These are phyloP conservation scores for Starmerella cellae DNA, from an alignment of 805 yeast species.

Conservation along the genomic window DNA sequence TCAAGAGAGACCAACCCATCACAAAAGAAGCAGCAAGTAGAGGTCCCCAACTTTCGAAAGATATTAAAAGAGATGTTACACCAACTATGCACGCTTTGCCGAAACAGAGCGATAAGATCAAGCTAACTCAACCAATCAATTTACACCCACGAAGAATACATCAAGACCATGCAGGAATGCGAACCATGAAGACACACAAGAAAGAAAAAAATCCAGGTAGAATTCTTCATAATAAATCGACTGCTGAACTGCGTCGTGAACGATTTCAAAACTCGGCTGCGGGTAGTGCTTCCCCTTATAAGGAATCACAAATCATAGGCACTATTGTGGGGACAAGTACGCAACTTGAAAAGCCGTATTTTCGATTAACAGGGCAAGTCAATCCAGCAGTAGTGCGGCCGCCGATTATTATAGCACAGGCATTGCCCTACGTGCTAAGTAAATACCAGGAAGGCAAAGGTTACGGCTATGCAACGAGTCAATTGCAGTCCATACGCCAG, in stretches of 20 bases:
- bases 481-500: constrained; percentile 82
- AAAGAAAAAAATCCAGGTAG: neutral
- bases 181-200: neutral
- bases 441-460: constrained; percentile 40
- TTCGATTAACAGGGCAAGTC: constrained; percentile 82
- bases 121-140: neutral
- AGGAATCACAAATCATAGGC: constrained; percentile 10
- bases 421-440: constrained; percentile 41
- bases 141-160: no score
- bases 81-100: neutral
- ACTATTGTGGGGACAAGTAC: constrained; percentile 50
- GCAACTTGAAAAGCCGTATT: constrained; percentile 59
- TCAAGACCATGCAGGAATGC: neutral
- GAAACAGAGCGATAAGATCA: neutral
- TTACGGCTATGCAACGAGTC: constrained; percentile 74
- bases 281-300: constrained; percentile 7
- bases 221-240: neutral
- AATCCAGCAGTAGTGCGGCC: constrained; percentile 79
- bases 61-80: neutral
- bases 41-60: neutral
- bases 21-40: neutral
- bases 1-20: neutral
- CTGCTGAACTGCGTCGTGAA: neutral
- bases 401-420: constrained; percentile 40
- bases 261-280: neutral